A percentile compares a stretch with the other conserved stretches of the same genome.
Conservation (phyloP, 2,329 filamentous ascomycete species). For the Knoxdaviesia proteae region DNA sequence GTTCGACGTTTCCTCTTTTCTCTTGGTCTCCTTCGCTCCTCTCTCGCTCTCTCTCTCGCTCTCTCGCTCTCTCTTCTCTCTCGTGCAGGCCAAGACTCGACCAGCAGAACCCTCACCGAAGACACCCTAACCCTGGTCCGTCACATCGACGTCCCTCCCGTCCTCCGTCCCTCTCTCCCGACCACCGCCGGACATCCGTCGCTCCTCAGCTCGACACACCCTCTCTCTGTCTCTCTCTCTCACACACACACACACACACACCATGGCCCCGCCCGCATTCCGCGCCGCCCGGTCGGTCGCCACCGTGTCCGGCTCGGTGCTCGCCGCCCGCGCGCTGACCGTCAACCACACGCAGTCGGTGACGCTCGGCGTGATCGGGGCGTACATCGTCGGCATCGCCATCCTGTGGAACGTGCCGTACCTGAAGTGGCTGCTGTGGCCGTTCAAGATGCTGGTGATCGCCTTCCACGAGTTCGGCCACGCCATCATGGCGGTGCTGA, state of each 20-base stretch:
- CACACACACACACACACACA: too few species aligned
- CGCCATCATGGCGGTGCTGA: constrained; percentile 50
- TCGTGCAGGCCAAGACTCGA: too few species aligned
- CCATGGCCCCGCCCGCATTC: neutral
- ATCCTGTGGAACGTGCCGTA: constrained; percentile 65
- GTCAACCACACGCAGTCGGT: constrained; percentile 40
- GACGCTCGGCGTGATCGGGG: constrained; percentile 49
- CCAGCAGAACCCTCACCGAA: too few species aligned
- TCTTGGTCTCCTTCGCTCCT: too few species aligned
- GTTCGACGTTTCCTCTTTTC: too few species aligned
- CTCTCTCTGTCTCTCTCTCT: too few species aligned
- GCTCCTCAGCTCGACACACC: too few species aligned
- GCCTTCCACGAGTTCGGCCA: constrained; percentile 69
- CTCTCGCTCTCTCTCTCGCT: too few species aligned
- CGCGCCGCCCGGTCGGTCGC: constrained; percentile 2
- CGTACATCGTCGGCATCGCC: constrained; percentile 53
- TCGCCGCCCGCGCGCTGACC: constrained; percentile 3
- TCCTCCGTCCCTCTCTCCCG: constrained; percentile 1
- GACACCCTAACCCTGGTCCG: too few species aligned
- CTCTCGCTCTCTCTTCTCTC: too few species aligned
- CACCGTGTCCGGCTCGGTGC: constrained; percentile 1
- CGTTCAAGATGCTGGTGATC: constrained; percentile 75
- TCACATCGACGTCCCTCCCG: too few species aligned
- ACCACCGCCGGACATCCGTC: neutral
- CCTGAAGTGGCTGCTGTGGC: constrained; percentile 55